Evolutionary conservation across 305 asterid genomes (phyloP), one percentile per base, ranked within the genome.

Genomic region (Vinca major): DNA sequence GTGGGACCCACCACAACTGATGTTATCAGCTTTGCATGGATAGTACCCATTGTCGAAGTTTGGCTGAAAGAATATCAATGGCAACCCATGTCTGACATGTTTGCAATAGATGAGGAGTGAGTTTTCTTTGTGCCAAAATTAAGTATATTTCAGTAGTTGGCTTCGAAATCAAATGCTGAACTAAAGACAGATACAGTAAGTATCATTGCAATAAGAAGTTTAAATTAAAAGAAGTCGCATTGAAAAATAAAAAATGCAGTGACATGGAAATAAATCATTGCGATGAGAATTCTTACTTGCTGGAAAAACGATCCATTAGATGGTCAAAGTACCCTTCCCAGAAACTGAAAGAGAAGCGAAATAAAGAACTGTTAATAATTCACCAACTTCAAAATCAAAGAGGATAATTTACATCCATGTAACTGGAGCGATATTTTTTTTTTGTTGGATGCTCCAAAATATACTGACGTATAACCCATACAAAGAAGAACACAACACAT

Each of bases 281-380:
- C 2, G 2, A 13, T 0, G 5, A 39, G 33, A 65, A 57, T 52
- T 53, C 88, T 85, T 84, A 91, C 95, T 87, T 88, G 96, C 83
- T 87, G 69, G 97, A 90, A 77, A 81, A 90, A 73, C 89, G 88
- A 79, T 92, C 98, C 79, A 92, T 88, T 67, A 90, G 84, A 74
- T 85, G 82, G 66, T 92, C 98, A 71, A 92, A 90, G 83, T 88
- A 92, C 70, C 91, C 95, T 86, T 92, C 98, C 98, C 98, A 92
- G 79, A 92, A 92, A 74, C 98, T 91, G 96, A 81, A 85, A 69
- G 20, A 66, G 65, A 56, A 75, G 68, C 49, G 67, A n/a, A 60
- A 39, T 40, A 76, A 3, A 68, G 44, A 69, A 37, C 20, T 7
- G 65, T 62, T 51, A 67, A 64, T 21, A 65, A 39, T 14, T 47